Evolutionary conservation across 495 filamentous ascomycete species (phyloP).

Genomic region (Bathelium albidoporum): DNA sequence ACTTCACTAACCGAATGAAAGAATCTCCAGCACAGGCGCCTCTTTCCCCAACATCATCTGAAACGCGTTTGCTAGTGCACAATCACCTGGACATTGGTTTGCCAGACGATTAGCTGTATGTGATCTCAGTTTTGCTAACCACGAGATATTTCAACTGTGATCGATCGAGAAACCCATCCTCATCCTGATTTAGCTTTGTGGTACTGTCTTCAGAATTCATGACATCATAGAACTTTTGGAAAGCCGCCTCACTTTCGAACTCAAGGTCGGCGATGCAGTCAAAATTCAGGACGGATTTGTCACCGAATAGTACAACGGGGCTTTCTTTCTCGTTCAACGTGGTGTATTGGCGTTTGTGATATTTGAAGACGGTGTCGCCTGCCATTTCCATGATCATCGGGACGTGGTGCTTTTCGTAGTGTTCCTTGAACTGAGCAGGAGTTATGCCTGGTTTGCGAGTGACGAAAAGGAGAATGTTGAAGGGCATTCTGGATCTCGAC

Average conservation of each 20-base stretch:
- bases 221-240: constrained; percentile 23
- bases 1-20: too few species aligned
- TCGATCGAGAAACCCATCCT: neutral
- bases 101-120: neutral
- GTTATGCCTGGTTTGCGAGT: constrained; percentile 27
- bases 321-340: constrained; percentile 22
- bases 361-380: constrained; percentile 24
- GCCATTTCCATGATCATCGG: constrained; percentile 24
- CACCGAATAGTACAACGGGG: constrained; percentile 24
- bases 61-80: too few species aligned
- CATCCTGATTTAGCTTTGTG: neutral
- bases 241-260: constrained; percentile 28
- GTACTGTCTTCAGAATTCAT: constrained; percentile 4
- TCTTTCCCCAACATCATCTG: too few species aligned
- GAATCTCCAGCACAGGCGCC: too few species aligned
- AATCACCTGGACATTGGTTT: too few species aligned
- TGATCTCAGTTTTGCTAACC: neutral
- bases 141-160: neutral
- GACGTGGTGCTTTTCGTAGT: constrained; percentile 28
- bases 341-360: constrained; percentile 26
- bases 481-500: neutral
- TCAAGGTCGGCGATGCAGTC: constrained; percentile 32
- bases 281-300: constrained; percentile 33
- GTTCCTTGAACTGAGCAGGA: constrained; percentile 26
- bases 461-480: constrained; percentile 10